Conservation (phyloP, 345 rosid genomes). For the Diplotaxis tenuifolia region DNA sequence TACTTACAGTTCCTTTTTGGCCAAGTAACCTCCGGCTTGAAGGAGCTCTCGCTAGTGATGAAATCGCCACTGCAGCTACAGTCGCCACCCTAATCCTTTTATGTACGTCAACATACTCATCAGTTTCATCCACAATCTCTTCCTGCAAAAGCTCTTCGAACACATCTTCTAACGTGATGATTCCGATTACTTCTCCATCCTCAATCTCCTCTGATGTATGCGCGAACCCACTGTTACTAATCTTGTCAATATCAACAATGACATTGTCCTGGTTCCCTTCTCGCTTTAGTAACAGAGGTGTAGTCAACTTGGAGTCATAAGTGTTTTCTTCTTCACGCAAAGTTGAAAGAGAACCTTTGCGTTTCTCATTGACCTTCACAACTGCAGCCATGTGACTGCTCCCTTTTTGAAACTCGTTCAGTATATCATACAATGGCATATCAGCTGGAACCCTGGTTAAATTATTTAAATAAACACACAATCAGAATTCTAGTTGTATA, state of each 20-base stretch:
- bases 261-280: constrained; percentile 51
- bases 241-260: constrained; percentile 64
- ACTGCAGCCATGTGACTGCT: constrained; percentile 99
- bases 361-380: constrained; percentile 69
- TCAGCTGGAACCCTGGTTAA: constrained; percentile 87
- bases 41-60: constrained; percentile 83
- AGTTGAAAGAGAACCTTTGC: constrained; percentile 42
- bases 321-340: constrained; percentile 43
- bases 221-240: constrained; percentile 42
- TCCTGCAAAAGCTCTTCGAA: constrained; percentile 95
- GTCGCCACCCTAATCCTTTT: constrained; percentile 72
- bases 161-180: constrained; percentile 95
- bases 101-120: constrained; percentile 94
- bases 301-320: constrained; percentile 49
- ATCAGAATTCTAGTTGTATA: background rate
- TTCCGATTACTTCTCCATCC: constrained; percentile 90
- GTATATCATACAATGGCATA: constrained; percentile 94
- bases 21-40: constrained; percentile 66
- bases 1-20: constrained; percentile 37
- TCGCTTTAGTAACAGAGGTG: constrained; percentile 63
- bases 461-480: background rate
- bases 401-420: constrained; percentile 97
- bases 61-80: constrained; percentile 90
- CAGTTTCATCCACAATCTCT: constrained; percentile 98
- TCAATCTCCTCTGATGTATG: constrained; percentile 68